Conservation (phyloP, 768 basidiomycete species). For the Psilocybe subaeruginosa region DNA sequence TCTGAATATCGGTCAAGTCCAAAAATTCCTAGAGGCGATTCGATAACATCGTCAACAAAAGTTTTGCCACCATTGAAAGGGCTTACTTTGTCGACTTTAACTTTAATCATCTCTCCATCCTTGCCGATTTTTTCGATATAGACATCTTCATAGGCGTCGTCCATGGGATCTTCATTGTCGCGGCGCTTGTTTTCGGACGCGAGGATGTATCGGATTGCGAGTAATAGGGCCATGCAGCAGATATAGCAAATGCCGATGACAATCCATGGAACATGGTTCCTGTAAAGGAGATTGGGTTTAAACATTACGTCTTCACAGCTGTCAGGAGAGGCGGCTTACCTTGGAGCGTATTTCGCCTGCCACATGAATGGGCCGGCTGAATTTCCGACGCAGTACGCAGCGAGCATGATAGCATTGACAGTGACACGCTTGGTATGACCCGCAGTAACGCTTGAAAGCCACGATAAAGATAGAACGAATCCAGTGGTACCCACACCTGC, state of each 20-base stretch:
- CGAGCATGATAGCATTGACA: conserved; percentile 72
- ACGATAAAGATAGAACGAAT: conserved; percentile 62
- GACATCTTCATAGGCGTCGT: conserved; percentile 60
- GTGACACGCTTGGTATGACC: conserved; percentile 78
- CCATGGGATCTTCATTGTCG: conserved; percentile 50
- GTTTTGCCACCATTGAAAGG: not conserved
- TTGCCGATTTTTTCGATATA: conserved; percentile 56
- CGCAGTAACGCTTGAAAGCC: conserved; percentile 67
- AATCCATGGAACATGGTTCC: conserved; percentile 78
- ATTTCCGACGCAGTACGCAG: conserved; percentile 69
- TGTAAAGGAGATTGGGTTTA: conserved; percentile 23
- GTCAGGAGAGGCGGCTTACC: conserved; percentile 38
- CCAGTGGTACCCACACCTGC: conserved; percentile 55
- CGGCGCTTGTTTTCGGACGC: conserved; percentile 64
- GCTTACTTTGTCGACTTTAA: conserved; percentile 71
- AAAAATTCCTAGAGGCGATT: conserved; percentile 55
- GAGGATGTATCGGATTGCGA: conserved; percentile 57
- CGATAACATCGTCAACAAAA: not conserved
- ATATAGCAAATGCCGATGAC: conserved; percentile 71
- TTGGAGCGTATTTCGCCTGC: conserved; percentile 66
- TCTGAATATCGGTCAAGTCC: conserved; percentile 75
- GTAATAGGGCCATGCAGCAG: conserved; percentile 47
- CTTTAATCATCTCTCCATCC: conserved; percentile 54
- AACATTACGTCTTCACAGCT: not conserved
- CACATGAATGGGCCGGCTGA: conserved; percentile 80